These are phyloP conservation scores for Aegilops speltoides DNA, from an alignment of 176 grass and related monocot species.

Conservation along the genomic window DNA sequence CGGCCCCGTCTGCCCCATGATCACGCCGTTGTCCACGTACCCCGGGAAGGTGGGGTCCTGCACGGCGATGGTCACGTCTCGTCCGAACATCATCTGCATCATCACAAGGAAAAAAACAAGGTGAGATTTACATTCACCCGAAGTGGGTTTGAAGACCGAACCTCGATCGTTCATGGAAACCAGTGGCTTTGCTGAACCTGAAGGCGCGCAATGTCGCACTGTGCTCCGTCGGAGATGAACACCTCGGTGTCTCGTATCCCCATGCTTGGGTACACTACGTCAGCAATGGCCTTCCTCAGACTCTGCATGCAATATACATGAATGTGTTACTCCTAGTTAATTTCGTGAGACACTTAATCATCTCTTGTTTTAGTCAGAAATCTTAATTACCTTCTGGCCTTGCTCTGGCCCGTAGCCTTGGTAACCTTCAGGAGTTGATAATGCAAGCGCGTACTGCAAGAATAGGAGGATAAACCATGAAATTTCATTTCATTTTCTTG, in stretches of 20 bases:
- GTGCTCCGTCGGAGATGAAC: slow-evolving; percentile 90
- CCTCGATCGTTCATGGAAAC: neutral
- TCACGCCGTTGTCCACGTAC: slow-evolving; percentile 87
- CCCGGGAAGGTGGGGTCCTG: slow-evolving; percentile 99
- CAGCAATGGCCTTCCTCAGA: slow-evolving; percentile 70
- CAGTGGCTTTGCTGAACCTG: slow-evolving; percentile 43
- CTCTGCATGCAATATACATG: too few relatives aligned
- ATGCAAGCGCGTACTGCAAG: slow-evolving; percentile 67
- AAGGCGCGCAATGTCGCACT: slow-evolving; percentile 82
- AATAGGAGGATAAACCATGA: neutral
- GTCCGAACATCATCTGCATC: slow-evolving; percentile 71
- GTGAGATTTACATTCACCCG: neutral
- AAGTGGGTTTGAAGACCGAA: too few relatives aligned
- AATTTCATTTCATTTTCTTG: too few relatives aligned
- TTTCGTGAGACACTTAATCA: neutral
- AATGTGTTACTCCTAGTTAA: too few relatives aligned
- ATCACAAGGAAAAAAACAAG: neutral
- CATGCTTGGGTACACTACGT: slow-evolving; percentile 62
- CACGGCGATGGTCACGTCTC: slow-evolving; percentile 70
- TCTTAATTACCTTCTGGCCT: slow-evolving; percentile 64
- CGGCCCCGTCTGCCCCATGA: slow-evolving; percentile 78
- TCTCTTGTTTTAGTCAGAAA: neutral
- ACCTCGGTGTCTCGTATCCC: slow-evolving; percentile 64
- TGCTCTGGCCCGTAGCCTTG: slow-evolving; percentile 83
- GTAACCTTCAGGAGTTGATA: slow-evolving; percentile 91